Evolutionary conservation across 2,329 filamentous ascomycete species (phyloP), one percentile per base, ranked within the genome.

Genomic region (Dactylonectria estremocensis): DNA sequence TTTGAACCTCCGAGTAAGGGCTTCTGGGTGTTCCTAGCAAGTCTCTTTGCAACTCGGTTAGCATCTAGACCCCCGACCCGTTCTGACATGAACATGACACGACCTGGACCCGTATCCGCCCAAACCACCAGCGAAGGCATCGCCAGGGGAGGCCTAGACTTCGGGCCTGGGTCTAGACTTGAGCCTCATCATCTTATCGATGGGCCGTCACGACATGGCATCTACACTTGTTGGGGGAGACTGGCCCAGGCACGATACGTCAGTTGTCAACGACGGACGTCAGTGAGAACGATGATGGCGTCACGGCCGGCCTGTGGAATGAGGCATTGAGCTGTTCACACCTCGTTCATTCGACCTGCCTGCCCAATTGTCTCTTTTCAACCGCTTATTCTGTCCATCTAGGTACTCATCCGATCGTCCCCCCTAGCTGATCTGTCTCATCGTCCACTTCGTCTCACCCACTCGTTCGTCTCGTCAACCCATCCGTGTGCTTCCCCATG

Each of bases 251-350:
- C 49, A 53, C 49, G 33, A 33, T 31, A 33, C 49, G 49, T 52
- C n/a, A 33, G 49, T 11, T 20, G 9, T 10, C 31, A 22, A 20
- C 33, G 35, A 28, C 50, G n/a, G 33, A 10, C 31, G 28, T 14
- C 49, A 28, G 18, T 53, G 35, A 45, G 35, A 50, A 33, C 28
- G 28, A 53, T 35, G 20, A 45, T 57, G 55, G 55, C 43, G 31
- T 46, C 55, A 31, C 48, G 55, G 43, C 33, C 22, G 14, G 20
- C 22, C n/a, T 9, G 20, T 48, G n/a, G 37, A 22, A 24, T 43
- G 55, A 58, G 40, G 33, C 55, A 58, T 28, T 7, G 24, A 28
- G 24, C 24, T 28, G 7, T 28, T 28, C 24, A 28, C 4, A 28
- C 24, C 24, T 28, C 24, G 4, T 28, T 28, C 24, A 7, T 28